Base-by-base conservation (phyloP, 2,329 filamentous ascomycete genomes). In the Didymella pomorum region DNA sequence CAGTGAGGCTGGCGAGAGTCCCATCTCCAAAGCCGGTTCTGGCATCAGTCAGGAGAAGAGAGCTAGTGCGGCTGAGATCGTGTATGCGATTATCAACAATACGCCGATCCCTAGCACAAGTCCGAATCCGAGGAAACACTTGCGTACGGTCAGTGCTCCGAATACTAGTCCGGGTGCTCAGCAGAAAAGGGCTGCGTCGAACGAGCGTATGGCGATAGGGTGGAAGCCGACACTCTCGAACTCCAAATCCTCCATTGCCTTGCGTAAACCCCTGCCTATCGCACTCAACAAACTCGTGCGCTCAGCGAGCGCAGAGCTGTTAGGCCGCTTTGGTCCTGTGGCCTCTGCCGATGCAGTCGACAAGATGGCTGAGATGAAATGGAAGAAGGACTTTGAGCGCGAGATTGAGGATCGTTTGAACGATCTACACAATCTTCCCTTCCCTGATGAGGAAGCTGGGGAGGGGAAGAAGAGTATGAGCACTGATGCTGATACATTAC, bases 81-180 rank as follows among this genome's bases (percentile, higher is more conserved):
- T 65, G n/a, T 61, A 68, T 52, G 68, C 70, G 10, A 67, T 70
- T 8, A 52, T 65, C 23, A 68, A 67, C 23, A 67, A 63, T 4
- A 67, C 59, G 4, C 51, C 56, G 1, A 65, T 70, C n/a, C 65
- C 67, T 3, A 62, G 65, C 10, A 64, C 63, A 1, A 20, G 28
- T 3, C 37, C 20, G 2, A 52, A 31, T 8, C 45, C 23, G 2
- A 49, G 39, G 1, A 64, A 51, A 10, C 66, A 68, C 46, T 48
- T 52, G n/a, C 58, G 66, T 2, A 63, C 46, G 11, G 50, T 60
- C 18, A 68, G 66, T 25, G 61, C 62, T 14, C 64, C 66, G 7
- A 51, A 63, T 46, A 39, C 54, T 0, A 39, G 41, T 5, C 14
- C 50, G 4, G 50, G 55, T 9, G 60, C 43, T 12, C 46, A 44